Evolutionary conservation across 331 rosid genomes (phyloP).

Genomic region (Rosa hybrid): DNA sequence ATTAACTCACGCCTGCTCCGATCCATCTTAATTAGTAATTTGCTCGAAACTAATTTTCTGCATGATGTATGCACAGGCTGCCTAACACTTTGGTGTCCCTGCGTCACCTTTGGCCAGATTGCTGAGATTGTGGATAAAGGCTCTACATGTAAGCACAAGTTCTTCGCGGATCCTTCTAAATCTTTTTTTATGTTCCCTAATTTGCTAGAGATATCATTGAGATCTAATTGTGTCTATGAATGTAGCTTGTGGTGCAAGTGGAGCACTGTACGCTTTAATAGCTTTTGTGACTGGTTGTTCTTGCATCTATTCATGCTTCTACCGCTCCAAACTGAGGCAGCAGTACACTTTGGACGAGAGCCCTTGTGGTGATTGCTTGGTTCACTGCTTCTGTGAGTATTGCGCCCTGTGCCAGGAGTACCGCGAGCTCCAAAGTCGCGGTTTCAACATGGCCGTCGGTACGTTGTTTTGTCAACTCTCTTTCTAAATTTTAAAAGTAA

Average conservation of each 20-base stretch:
- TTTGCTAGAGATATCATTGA: not conserved
- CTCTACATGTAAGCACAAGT: conserved; percentile 52
- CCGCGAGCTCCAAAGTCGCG: conserved; percentile 65
- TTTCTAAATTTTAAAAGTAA: not conserved
- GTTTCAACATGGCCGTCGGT: conserved; percentile 68
- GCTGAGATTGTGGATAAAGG: conserved; percentile 79
- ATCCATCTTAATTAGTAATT: not conserved
- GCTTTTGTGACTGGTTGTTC: conserved; percentile 33
- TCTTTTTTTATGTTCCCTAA: not conserved
- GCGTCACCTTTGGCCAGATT: conserved; percentile 69
- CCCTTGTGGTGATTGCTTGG: conserved; percentile 54
- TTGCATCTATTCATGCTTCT: conserved; percentile 62
- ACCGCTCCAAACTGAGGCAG: conserved; percentile 62
- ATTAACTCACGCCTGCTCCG: not conserved
- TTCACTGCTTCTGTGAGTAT: conserved; percentile 59
- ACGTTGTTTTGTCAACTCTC: not conserved
- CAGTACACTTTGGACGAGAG: conserved; percentile 42
- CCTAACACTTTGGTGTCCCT: conserved; percentile 64
- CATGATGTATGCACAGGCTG: conserved; percentile 45
- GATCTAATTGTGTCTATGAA: not conserved
- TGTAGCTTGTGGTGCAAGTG: conserved; percentile 68
- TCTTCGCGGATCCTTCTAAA: not conserved
- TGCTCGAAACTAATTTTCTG: not conserved
- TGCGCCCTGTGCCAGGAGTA: conserved; percentile 80
- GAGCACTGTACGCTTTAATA: conserved; percentile 52